Evolutionary conservation across 2,329 filamentous ascomycete species (phyloP), one percentile per base, ranked within the genome.

Genomic region (Talaromyces marneffei): DNA sequence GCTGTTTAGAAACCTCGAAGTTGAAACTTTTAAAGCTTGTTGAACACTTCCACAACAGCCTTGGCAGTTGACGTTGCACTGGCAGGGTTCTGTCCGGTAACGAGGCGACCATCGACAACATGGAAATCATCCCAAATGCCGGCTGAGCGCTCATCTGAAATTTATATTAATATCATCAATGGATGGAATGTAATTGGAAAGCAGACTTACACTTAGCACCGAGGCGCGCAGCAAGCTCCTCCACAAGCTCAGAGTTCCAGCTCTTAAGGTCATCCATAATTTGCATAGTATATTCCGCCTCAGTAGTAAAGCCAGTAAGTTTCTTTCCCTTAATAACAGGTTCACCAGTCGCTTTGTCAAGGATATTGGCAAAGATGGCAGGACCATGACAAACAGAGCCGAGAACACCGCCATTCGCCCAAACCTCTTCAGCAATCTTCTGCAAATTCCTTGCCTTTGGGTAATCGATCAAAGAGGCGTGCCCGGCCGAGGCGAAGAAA

Each of bases 11-110:
- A 10, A 31, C 4, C 29, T n/a, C 29, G 9, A 31, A 9, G 4
- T 57, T 31, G 27, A 31, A 7, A 31, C n/a, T 31, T 50, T n/a
- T 48, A 76, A 46, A 77, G 66, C 57, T 69, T 70, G 16, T 78
- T 70, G 63, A 77, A 79, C 5, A 69, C 74, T 33, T 71, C 68
- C 18, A 79, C 73, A 1, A 68, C 73, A 53, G 76, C 76, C 54
- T 69, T 66, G 9, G 75, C 76, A 33, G 75, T 78, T 8, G 73
- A 74, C 10, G 57, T 64, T 7, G 77, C 72, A 64, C 77, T 79
- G 7, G 73, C 72, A 4, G 77, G 76, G 65, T 79, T 79, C 65
- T 74, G 70, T 1, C 77, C 78, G 16, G 75, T 79, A 37, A 79
- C 70, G 16, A 79, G 64, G 9, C 74, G 70, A 4, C 75, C 75